A percentile compares a stretch with the other conserved stretches of the same genome.
phyloP scores from a whole-genome alignment of 257 asterid species.

The Lavandula angustifolia region DNA sequence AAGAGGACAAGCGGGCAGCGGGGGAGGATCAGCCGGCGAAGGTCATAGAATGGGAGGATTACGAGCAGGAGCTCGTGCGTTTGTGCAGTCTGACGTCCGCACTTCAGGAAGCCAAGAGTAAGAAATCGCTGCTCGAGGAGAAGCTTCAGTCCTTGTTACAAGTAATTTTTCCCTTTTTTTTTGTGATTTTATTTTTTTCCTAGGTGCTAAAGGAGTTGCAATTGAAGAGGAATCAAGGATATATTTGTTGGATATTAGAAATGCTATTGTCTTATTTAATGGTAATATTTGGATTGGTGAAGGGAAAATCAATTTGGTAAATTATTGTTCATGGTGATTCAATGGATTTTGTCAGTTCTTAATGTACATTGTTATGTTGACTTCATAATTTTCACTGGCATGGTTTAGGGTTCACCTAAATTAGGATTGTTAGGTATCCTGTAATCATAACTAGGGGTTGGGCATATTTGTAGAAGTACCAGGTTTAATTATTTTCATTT shows the following conservation, averaged over 20 bases:
- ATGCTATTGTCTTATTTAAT: neutral
- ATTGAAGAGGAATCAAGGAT: neutral
- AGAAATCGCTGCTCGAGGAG: slow-evolving; percentile 56
- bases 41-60: slow-evolving; percentile 85
- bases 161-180: slow-evolving; percentile 39
- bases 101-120: slow-evolving; percentile 60
- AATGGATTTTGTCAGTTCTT: no score
- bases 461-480: no score
- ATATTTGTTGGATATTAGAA: neutral
- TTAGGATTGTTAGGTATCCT: no score
- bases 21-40: slow-evolving; percentile 44
- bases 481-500: no score
- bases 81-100: slow-evolving; percentile 83
- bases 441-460: no score
- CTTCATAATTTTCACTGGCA: no score
- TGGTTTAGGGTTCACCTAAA: no score
- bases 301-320: slow-evolving; percentile 6
- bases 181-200: neutral
- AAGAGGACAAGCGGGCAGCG: slow-evolving; percentile 38
- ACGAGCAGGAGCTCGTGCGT: slow-evolving; percentile 82
- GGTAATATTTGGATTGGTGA: neutral
- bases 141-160: slow-evolving; percentile 60
- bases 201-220: slow-evolving; percentile 1
- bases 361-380: no score
- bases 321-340: slow-evolving; percentile 5